Base-by-base conservation (phyloP, 2,329 filamentous ascomycete genomes). In the Calonectria honghensis region DNA sequence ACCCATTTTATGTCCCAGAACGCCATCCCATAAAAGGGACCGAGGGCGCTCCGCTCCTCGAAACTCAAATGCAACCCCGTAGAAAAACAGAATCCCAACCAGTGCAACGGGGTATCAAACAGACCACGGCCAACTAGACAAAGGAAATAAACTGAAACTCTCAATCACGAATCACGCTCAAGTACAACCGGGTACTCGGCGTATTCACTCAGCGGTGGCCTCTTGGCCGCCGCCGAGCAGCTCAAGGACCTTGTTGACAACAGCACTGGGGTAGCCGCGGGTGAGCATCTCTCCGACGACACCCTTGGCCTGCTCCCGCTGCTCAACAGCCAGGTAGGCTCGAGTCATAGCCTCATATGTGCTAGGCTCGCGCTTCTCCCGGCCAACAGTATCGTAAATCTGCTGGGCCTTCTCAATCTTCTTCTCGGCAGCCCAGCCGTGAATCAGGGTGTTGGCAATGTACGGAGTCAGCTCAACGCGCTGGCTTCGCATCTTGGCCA, bases 271-370 rank as follows among this genome's bases (percentile, higher is more conserved):
- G 83, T 98, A 99, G 50, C 96, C 96, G 72, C 97, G 92, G 61
- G 92, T 93, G 45, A 98, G 89, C 91, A 98, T 98, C 89, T 99
- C 97, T 70, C 94, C 91, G 31, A 98, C 96, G 18, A 98, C 94
- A 14, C 83, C 86, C 86, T 95, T 93, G 50, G 97, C 97, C 73
- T 91, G 90, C 64, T 93, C 90, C 41, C 95, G 93, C 83, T 97
- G 92, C 83, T 97, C 95, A 4, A 94, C 94, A 14, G 95, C 93
- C 70, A 99, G 91, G 86, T 94, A 98, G 0, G 97, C 97, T 59
- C 97, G 91, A 6, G 96, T 98, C 97, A 99, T 99, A 51, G 96
- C 96, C 87, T 99, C 97, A 85, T 99, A 99, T 6, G 97, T 99
- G 88, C 96, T 98, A 4, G 97, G 97, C 88, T 99, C 97, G 72